phyloP scores from a whole-genome alignment of 169 alveolate species.

The Cardiosporidium cionae region DNA sequence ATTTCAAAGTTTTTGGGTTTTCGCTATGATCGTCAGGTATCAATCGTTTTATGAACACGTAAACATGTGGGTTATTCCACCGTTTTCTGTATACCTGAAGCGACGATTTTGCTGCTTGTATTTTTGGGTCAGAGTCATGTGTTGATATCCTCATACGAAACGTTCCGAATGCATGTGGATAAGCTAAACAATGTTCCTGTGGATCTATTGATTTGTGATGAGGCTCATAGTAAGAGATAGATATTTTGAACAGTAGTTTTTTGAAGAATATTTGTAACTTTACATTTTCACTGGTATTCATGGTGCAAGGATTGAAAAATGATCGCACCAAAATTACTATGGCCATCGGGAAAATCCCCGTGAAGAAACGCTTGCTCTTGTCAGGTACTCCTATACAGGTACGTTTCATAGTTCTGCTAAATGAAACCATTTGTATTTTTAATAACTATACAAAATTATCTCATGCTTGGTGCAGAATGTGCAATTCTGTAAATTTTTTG shows the following conservation, averaged over 20 bases:
- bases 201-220: conserved; percentile 88
- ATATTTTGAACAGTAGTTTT: not conserved
- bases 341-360: conserved; percentile 71
- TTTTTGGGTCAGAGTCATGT: conserved; percentile 43
- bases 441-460: too few species aligned
- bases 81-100: not conserved
- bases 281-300: not conserved
- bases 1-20: conserved; percentile 76
- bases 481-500: too few species aligned
- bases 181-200: conserved; percentile 76
- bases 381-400: conserved; percentile 81
- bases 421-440: not conserved
- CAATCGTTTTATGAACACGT: not conserved
- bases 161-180: conserved; percentile 73
- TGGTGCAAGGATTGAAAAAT: conserved; percentile 66
- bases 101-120: not conserved
- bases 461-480: too few species aligned
- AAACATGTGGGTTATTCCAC: not conserved
- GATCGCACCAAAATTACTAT: conserved; percentile 79
- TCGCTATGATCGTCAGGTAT: conserved; percentile 58
- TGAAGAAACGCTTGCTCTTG: conserved; percentile 74
- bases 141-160: conserved; percentile 81
- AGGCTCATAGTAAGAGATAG: conserved; percentile 78
- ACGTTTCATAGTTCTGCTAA: too few species aligned
- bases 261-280: not conserved